These are phyloP conservation scores for Penicillium sp. DNA, from an alignment of 2,329 filamentous ascomycete species.

Conservation along the genomic window DNA sequence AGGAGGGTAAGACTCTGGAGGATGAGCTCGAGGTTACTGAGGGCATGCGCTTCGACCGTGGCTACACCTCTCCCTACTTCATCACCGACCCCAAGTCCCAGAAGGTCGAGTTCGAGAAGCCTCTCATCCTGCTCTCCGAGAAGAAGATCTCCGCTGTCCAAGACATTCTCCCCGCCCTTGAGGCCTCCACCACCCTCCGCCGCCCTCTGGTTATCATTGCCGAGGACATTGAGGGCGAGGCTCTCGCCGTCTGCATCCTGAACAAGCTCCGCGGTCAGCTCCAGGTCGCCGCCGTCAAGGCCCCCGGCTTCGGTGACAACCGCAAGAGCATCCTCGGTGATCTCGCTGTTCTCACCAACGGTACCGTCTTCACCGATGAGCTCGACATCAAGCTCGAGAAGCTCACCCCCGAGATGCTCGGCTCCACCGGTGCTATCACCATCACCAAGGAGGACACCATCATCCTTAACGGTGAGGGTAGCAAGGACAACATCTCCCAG, in stretches of 20 bases:
- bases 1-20: conserved; percentile 98
- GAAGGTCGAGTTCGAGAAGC: conserved; percentile 99
- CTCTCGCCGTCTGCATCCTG: conserved; percentile 96
- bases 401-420: conserved; percentile 91
- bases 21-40: conserved; percentile 99
- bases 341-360: conserved; percentile 91
- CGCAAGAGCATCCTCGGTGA: conserved; percentile 99
- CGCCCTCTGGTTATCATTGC: conserved; percentile 97
- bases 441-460: conserved; percentile 99
- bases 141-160: conserved; percentile 99
- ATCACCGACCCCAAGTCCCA: conserved; percentile 98
- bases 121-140: conserved; percentile 95
- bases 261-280: conserved; percentile 99
- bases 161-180: conserved; percentile 96
- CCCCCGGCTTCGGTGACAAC: conserved; percentile 99
- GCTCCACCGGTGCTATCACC: conserved; percentile 95
- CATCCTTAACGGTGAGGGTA: conserved; percentile 92
- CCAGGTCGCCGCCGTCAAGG: conserved; percentile 97
- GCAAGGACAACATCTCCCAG: conserved; percentile 89
- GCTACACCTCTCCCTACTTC: conserved; percentile 98
- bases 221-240: conserved; percentile 98
- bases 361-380: conserved; percentile 96
- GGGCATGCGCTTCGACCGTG: conserved; percentile 99
- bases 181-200: conserved; percentile 92
- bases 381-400: conserved; percentile 99